Percentiles rank a stretch among this genome's conserved stretches.
Conservation (phyloP, 176 grass and related monocot species). For the Paspalum notatum region DNA sequence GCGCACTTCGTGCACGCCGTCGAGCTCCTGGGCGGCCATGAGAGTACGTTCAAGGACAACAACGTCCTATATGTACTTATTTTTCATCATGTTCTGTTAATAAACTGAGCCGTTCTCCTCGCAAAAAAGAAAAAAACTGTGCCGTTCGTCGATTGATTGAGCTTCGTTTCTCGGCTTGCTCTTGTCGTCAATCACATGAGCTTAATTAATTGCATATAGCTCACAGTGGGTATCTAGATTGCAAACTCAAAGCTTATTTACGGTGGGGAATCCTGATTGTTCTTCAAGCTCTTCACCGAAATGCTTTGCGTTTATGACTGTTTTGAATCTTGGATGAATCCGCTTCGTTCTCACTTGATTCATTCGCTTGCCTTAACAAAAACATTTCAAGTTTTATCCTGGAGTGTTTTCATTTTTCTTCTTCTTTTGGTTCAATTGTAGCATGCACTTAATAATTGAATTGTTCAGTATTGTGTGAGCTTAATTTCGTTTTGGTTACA, state of each 20-base stretch:
- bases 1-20: constrained; percentile 94
- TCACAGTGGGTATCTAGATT: neutral
- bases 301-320: neutral
- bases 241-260: neutral
- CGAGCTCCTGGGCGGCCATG: constrained; percentile 92
- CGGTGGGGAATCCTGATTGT: neutral
- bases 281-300: neutral
- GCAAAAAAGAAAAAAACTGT: too few species aligned
- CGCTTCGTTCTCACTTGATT: neutral
- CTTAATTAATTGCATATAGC: neutral
- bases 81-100: neutral
- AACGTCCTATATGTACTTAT: too few species aligned
- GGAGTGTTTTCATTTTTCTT: neutral
- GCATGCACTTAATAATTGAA: neutral
- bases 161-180: neutral
- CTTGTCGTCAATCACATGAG: constrained; percentile 10
- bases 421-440: constrained; percentile 16
- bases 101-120: neutral
- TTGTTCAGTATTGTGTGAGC: neutral
- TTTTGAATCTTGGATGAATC: neutral
- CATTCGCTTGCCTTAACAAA: neutral
- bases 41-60: constrained; percentile 60
- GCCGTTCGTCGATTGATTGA: neutral
- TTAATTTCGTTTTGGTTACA: neutral
- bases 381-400: neutral